Evolutionary conservation across 331 rosid genomes (phyloP).

Genomic region (Telfairia occidentalis): DNA sequence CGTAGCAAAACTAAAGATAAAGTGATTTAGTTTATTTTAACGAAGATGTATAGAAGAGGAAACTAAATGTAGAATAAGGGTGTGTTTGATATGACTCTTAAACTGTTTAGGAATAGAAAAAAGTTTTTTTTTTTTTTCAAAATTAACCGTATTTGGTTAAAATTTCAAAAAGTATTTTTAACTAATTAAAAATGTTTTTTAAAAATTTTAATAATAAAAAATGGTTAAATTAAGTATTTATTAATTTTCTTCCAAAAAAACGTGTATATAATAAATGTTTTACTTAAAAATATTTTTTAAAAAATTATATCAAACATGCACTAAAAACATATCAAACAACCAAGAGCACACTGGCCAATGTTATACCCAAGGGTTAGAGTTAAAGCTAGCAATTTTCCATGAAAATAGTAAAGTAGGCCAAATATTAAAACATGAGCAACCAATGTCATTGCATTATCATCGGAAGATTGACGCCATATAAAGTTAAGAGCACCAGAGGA

Average conservation of each 20-base stretch:
- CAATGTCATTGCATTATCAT: not conserved
- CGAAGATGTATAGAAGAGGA: not conserved
- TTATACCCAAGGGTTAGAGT: not conserved
- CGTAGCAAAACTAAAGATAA: not conserved
- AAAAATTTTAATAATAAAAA: no score
- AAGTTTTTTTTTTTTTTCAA: no score
- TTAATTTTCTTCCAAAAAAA: no score
- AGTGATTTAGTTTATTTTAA: not conserved
- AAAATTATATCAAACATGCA: no score
- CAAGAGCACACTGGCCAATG: not conserved
- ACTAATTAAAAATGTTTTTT: no score
- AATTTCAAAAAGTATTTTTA: no score
- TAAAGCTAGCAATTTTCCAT: not conserved
- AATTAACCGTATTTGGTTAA: no score
- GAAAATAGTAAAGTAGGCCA: not conserved
- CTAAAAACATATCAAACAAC: not conserved
- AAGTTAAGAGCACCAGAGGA: not conserved
- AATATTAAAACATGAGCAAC: not conserved
- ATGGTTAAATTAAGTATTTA: no score
- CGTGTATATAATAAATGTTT: no score
- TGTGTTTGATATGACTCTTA: no score
- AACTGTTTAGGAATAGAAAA: no score
- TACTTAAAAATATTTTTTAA: no score
- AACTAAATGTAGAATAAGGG: not conserved
- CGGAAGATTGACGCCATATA: not conserved